These are phyloP conservation scores for Castanea sativa DNA, from an alignment of 306 rosid genomes.

Conservation along the genomic window DNA sequence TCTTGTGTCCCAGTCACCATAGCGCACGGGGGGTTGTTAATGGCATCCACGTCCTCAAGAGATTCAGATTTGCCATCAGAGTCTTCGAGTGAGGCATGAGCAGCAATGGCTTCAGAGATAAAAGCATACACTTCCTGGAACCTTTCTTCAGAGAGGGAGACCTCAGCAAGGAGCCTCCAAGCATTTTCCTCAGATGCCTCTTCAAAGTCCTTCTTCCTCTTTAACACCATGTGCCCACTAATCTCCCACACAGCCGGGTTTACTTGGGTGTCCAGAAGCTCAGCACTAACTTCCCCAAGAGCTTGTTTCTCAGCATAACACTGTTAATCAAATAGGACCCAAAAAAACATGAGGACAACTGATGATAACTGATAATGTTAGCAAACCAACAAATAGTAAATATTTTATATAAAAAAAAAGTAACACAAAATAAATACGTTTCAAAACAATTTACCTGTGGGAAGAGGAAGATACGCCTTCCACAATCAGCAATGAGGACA, in stretches of 20 bases:
- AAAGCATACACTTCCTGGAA: conserved; percentile 77
- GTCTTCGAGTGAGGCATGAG: conserved; percentile 1
- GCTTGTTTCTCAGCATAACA: conserved; percentile 99
- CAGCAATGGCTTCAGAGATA: conserved; percentile 59
- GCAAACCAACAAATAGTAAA: background rate
- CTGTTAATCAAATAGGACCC: conserved; percentile 33
- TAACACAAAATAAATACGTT: background rate
- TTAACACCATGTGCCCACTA: conserved; percentile 94
- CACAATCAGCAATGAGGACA: conserved; percentile 78
- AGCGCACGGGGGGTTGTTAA: conserved; percentile 31
- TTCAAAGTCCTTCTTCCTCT: conserved; percentile 85
- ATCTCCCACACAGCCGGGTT: conserved; percentile 99
- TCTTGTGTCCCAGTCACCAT: conserved; percentile 55
- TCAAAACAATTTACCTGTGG: conserved; percentile 67
- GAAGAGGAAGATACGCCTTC: conserved; percentile 69
- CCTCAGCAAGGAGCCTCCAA: conserved; percentile 92
- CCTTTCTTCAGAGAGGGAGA: conserved; percentile 85
- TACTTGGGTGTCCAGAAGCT: conserved; percentile 93
- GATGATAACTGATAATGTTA: background rate
- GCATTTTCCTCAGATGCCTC: conserved; percentile 95
- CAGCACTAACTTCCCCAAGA: conserved; percentile 86
- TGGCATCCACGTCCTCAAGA: conserved; percentile 33
- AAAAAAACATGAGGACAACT: background rate
- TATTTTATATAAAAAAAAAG: background rate
- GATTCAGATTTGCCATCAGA: conserved; percentile 5